Evolutionary conservation across 1,139 yeast genomes (phyloP).

Genomic region (Candida pseudoviswanathii): DNA sequence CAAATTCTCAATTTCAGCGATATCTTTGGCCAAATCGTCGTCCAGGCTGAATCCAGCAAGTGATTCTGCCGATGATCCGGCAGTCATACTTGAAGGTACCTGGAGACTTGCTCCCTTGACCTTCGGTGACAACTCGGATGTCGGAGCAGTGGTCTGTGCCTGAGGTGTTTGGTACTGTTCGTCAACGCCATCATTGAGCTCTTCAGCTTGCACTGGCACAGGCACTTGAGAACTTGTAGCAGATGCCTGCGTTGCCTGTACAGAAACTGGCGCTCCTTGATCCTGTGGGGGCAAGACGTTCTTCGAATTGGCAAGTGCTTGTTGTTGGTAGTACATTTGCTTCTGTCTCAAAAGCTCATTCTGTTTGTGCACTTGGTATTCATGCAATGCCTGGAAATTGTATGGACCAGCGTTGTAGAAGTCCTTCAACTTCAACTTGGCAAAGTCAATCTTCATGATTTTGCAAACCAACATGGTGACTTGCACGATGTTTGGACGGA

Average conservation of each 20-base stretch:
- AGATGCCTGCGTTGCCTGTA: neutral
- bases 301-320: conserved; percentile 18
- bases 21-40: conserved; percentile 8
- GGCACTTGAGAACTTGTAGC: neutral
- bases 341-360: conserved; percentile 39
- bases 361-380: conserved; percentile 45
- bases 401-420: conserved; percentile 43
- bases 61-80: conserved; percentile 10
- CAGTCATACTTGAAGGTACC: conserved; percentile 4
- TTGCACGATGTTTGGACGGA: conserved; percentile 87
- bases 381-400: conserved; percentile 49
- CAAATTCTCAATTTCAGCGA: conserved; percentile 27
- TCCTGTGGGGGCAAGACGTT: conserved; percentile 4
- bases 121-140: conserved; percentile 2
- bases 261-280: neutral
- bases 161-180: neutral
- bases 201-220: neutral
- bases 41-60: conserved; percentile 16
- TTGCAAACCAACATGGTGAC: conserved; percentile 40
- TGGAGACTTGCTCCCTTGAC: conserved; percentile 3
- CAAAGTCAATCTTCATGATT: conserved; percentile 34
- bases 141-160: neutral
- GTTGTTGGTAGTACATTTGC: conserved; percentile 37
- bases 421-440: conserved; percentile 33
- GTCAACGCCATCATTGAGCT: neutral